phyloP scores from a whole-genome alignment of 2,329 filamentous ascomycete species.

The Chaetomiaceae sp. region DNA sequence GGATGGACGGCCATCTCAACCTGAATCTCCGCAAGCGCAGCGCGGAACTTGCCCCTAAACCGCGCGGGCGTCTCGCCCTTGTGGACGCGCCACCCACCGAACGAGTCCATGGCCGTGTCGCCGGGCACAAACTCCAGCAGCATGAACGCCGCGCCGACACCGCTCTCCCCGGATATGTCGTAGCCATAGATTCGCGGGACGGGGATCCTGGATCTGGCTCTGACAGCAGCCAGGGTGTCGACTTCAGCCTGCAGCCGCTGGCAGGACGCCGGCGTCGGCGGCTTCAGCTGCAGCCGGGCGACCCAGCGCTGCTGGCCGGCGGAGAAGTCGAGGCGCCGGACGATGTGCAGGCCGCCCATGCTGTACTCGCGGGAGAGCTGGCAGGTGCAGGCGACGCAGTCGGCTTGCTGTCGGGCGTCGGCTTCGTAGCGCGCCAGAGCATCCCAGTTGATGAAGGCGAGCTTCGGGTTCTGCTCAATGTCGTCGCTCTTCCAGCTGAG shows the following conservation, averaged over 20 bases:
- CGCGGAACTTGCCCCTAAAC: not conserved
- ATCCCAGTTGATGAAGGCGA: not conserved
- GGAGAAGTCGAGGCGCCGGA: no score
- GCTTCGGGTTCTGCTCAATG: no score
- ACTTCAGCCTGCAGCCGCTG: not conserved
- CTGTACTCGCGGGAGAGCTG: not conserved
- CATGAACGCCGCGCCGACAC: slow-evolving; percentile 1
- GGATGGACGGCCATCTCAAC: slow-evolving; percentile 17
- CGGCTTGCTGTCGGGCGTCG: not conserved
- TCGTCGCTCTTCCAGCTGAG: no score
- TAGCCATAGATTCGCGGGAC: not conserved
- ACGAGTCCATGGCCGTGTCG: not conserved
- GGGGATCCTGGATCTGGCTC: not conserved
- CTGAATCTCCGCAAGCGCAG: slow-evolving; percentile 3
- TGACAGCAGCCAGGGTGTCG: not conserved
- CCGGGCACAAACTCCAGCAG: slow-evolving; percentile 2
- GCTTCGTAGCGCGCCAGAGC: not conserved
- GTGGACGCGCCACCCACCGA: no score
- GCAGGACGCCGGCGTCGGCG: no score
- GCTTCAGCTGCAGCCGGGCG: no score
- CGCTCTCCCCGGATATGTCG: not conserved
- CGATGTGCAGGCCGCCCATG: not conserved
- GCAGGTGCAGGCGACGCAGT: not conserved
- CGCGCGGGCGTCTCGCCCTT: not conserved
- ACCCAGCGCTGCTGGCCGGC: no score